Evolutionary conservation across 306 rosid genomes (phyloP).

Genomic region (Sophora flavescens): DNA sequence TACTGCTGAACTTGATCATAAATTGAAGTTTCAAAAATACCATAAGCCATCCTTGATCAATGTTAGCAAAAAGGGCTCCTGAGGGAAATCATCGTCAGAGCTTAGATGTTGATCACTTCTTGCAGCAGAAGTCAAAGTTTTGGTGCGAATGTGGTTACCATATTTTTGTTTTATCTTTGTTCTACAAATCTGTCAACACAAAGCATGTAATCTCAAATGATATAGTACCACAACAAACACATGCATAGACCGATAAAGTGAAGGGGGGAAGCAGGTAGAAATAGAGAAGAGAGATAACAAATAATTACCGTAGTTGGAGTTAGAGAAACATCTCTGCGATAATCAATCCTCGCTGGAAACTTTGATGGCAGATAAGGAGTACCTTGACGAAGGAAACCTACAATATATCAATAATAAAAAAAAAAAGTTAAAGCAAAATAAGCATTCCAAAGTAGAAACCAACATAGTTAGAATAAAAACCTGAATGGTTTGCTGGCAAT

Average conservation of each 20-base stretch:
- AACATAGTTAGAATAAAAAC: slow-evolving; percentile 33
- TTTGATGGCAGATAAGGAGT: slow-evolving; percentile 53
- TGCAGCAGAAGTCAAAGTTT: slow-evolving; percentile 48
- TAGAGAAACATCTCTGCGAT: slow-evolving; percentile 40
- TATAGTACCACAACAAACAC: slow-evolving; percentile 26
- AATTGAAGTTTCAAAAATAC: slow-evolving; percentile 51
- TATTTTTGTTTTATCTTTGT: slow-evolving; percentile 36
- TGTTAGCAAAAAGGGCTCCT: slow-evolving; percentile 69
- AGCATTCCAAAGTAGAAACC: slow-evolving; percentile 14
- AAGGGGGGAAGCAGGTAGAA: slow-evolving; percentile 18
- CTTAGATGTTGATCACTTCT: slow-evolving; percentile 52
- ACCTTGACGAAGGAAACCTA: slow-evolving; percentile 54
- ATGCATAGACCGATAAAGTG: neutral
- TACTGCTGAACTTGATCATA: slow-evolving; percentile 10
- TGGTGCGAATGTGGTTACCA: slow-evolving; percentile 45
- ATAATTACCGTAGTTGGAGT: slow-evolving; percentile 52
- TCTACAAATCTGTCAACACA: slow-evolving; percentile 52
- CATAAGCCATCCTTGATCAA: slow-evolving; percentile 63
- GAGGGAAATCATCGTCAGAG: slow-evolving; percentile 54
- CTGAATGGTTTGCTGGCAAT: slow-evolving; percentile 52
- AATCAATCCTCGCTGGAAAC: slow-evolving; percentile 42
- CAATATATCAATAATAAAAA: slow-evolving; percentile 23
- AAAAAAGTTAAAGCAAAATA: slow-evolving; percentile 32
- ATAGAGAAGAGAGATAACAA: neutral
- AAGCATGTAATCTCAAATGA: slow-evolving; percentile 33